Evolutionary conservation across 2,329 filamentous ascomycete genomes (phyloP), one percentile per base, ranked within the genome.

Genomic region (Penicillium sp.): DNA sequence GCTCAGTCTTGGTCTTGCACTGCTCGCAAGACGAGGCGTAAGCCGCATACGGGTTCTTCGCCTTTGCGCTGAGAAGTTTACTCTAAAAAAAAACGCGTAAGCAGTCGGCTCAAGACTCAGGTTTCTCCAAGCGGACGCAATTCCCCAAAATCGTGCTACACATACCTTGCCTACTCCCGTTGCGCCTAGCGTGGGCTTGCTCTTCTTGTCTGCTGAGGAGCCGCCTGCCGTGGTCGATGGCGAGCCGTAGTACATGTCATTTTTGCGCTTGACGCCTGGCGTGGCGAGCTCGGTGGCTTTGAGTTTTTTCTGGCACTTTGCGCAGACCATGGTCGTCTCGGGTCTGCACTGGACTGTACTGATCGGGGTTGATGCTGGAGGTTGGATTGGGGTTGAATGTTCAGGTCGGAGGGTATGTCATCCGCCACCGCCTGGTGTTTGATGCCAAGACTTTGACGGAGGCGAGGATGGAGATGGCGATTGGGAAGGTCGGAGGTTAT

Each of bases 231-330:
- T 70, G 50, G 62, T 69, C 12, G 83, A 78, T 1, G 84, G 75
- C 1, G 86, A 88, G 50, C 86, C 86, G 68, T 86, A 83, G 73
- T 88, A 88, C 77, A 88, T 86, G 54, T 89, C 86, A 69, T 75
- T 85, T 79, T 86, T 88, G 76, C 86, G 86, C 75, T 88, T 89
- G 62, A 89, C 86, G 31, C 81, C 83, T 0, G 86, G 86, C 0
- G 86, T 89, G 61, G 84, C 86, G 58, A 89, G 82, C 12, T 83
- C 80, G 14, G 86, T 88, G 55, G 81, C 77, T 73, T 86, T 86
- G 57, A 83, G 76, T 55, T 84, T 81, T 73, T 86, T 87, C 67
- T 86, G 81, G 67, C 86, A 89, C 76, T 86, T 88, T 63, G 81
- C 75, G 78, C 86, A 89, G 59, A 89, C 86, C 86, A 88, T 88